Evolutionary conservation across 305 asterid genomes (phyloP), one percentile per base, ranked within the genome.

Genomic region (Plantago rigida): DNA sequence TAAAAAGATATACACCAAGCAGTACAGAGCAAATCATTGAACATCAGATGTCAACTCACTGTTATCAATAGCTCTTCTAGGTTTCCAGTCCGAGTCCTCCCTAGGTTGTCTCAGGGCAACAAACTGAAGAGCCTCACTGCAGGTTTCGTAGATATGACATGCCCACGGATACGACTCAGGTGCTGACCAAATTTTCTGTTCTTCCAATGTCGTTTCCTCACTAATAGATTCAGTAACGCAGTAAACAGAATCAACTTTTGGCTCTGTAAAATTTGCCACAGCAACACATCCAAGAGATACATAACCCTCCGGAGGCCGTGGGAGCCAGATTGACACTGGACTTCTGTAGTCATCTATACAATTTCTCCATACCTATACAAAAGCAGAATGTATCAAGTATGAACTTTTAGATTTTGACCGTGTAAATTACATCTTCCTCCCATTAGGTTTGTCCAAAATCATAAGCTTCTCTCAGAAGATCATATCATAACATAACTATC

Each of bases 141-240:
- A 74, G 45, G 82, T 73, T 66, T 87, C 97, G 73, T 87, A 87
- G 36, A 87, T 81, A 66, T 87, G 92, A 61, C 99, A 89, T 26
- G 86, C 92, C 98, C 97, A 93, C 0, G 99, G 96, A 77, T 89
- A 93, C 0, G 96, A 78, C 53, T 84, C 88, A 1, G 97, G 84
- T 6, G 95, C 96, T 5, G 94, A 77, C 99, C 97, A 93, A 55
- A 89, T 82, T 82, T 78, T 86, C 62, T 79, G 95, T 54, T 85
- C 97, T 76, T 89, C 97, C 29, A 93, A 87, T 10, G 74, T 65
- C 0, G 96, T 72, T 64, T 89, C 95, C 74, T 87, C 96, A 9
- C 79, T 78, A 31, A 80, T 61, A 58, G 89, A 78, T 65, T 93
- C 95, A 13, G 87, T 80, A 11, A 85, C 71, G 41, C 99, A 89